These are phyloP conservation scores for Phyllosticta citriasiana DNA, from an alignment of 2,329 filamentous ascomycete genomes.

Conservation along the genomic window DNA sequence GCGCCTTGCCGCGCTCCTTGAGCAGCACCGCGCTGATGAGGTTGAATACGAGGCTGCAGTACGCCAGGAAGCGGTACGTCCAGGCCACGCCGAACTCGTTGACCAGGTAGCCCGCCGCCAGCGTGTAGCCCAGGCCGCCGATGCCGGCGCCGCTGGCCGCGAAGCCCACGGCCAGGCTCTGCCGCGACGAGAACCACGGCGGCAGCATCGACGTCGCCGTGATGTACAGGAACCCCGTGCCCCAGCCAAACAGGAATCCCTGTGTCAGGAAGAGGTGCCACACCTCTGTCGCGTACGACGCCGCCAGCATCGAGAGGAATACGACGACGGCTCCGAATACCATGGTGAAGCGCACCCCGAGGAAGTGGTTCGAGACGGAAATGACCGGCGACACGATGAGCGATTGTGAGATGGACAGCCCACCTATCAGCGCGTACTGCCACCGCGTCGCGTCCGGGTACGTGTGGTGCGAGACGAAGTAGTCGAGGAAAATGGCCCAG, in stretches of 20 bases:
- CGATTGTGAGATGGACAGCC: slow-evolving; percentile 21
- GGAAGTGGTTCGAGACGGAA: slow-evolving; percentile 2
- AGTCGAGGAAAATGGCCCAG: slow-evolving; percentile 4
- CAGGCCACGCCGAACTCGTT: slow-evolving; percentile 18
- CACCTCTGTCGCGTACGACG: slow-evolving; percentile 22
- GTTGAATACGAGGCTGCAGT: slow-evolving; percentile 15
- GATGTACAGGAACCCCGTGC: slow-evolving; percentile 28
- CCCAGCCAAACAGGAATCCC: slow-evolving; percentile 26
- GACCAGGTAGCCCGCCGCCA: slow-evolving; percentile 23
- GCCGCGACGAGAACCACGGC: slow-evolving; percentile 28
- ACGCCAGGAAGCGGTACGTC: slow-evolving; percentile 25
- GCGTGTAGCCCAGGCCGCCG: slow-evolving; percentile 20
- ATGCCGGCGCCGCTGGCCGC: slow-evolving; percentile 24
- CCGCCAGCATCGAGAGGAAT: slow-evolving; percentile 20
- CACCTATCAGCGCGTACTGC: slow-evolving; percentile 27
- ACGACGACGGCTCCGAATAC: slow-evolving; percentile 20
- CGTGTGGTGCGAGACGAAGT: background rate
- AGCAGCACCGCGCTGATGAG: slow-evolving; percentile 18
- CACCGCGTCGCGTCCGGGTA: slow-evolving; percentile 15
- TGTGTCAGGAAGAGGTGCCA: slow-evolving; percentile 27
- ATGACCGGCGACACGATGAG: slow-evolving; percentile 21
- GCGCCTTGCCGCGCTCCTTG: slow-evolving; percentile 14
- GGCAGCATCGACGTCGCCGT: slow-evolving; percentile 24
- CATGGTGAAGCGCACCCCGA: slow-evolving; percentile 18
- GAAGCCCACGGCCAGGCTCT: slow-evolving; percentile 29